These are phyloP conservation scores for Flueggea neowawraea DNA, from an alignment of 441 rosid genomes.

Conservation along the genomic window DNA sequence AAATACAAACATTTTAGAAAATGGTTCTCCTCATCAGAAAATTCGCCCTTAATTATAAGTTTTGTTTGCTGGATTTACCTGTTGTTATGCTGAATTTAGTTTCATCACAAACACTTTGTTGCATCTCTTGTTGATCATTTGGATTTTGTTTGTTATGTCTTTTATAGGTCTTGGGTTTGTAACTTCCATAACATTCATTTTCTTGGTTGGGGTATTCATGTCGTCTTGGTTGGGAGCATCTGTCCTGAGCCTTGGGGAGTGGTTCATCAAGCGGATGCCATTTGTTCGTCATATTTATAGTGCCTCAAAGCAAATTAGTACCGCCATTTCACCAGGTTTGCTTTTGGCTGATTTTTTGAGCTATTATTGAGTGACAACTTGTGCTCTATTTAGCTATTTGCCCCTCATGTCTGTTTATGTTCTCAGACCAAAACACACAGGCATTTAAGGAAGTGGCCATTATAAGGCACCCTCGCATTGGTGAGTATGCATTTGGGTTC, in stretches of 20 bases:
- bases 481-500: slow-evolving; percentile 98
- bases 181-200: slow-evolving; percentile 89
- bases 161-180: slow-evolving; percentile 86
- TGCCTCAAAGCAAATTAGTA: slow-evolving; percentile 98
- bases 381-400: background rate
- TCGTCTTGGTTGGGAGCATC: slow-evolving; percentile 99
- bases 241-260: slow-evolving; percentile 86
- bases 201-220: slow-evolving; percentile 97
- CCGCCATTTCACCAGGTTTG: slow-evolving; percentile 96
- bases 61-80: background rate
- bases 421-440: slow-evolving; percentile 85
- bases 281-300: slow-evolving; percentile 93
- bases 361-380: slow-evolving; percentile 2
- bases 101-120: background rate
- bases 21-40: too few species aligned
- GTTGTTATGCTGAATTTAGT: background rate
- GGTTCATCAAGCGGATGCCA: slow-evolving; percentile 99
- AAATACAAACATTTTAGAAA: too few species aligned
- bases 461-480: slow-evolving; percentile 94
- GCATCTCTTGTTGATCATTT: slow-evolving; percentile 14
- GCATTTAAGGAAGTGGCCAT: slow-evolving; percentile 99
- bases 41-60: background rate
- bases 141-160: slow-evolving; percentile 15
- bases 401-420: slow-evolving; percentile 9
- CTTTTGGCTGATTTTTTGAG: slow-evolving; percentile 2